Conservation (phyloP, 1,284 basidiomycete genomes). For the Agroathelia rolfsii region DNA sequence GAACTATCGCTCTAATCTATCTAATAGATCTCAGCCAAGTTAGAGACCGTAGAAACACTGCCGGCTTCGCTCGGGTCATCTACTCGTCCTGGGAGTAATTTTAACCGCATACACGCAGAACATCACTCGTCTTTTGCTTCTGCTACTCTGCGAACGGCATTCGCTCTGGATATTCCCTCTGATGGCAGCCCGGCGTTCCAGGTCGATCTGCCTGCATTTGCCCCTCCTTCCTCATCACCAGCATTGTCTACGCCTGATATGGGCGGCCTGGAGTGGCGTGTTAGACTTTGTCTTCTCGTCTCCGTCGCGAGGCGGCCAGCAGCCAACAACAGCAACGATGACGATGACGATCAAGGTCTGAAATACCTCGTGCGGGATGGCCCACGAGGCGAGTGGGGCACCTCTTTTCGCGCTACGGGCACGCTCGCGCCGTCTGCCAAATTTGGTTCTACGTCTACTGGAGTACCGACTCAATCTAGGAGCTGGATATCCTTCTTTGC, state of each 20-base stretch:
- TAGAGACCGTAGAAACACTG: conserved; percentile 79
- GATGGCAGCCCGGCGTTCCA: conserved; percentile 82
- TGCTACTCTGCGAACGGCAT: conserved; percentile 66
- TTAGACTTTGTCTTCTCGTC: conserved; percentile 74
- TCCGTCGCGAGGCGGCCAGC: too few relatives aligned
- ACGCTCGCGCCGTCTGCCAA: conserved; percentile 55
- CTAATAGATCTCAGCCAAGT: conserved; percentile 65
- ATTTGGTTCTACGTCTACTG: too few relatives aligned
- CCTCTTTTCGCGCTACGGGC: conserved; percentile 49
- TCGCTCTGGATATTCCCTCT: conserved; percentile 81
- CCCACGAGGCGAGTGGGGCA: conserved; percentile 52
- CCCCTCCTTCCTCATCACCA: conserved; percentile 10
- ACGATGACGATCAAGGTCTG: conserved; percentile 41
- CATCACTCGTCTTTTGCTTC: conserved; percentile 67
- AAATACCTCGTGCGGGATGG: conserved; percentile 51
- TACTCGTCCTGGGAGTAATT: conserved; percentile 24
- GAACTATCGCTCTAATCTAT: conserved; percentile 6
- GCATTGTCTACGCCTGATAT: too few relatives aligned
- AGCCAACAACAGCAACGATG: conserved; percentile 29
- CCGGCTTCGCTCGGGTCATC: conserved; percentile 42
- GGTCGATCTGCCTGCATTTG: conserved; percentile 20
- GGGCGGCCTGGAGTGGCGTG: conserved; percentile 84
- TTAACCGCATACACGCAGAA: conserved; percentile 73
- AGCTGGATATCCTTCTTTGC: conserved; percentile 50
- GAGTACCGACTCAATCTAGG: too few relatives aligned